Evolutionary conservation across 306 rosid species (phyloP), one percentile per base, ranked within the genome.

Genomic region (Vicia faba): DNA sequence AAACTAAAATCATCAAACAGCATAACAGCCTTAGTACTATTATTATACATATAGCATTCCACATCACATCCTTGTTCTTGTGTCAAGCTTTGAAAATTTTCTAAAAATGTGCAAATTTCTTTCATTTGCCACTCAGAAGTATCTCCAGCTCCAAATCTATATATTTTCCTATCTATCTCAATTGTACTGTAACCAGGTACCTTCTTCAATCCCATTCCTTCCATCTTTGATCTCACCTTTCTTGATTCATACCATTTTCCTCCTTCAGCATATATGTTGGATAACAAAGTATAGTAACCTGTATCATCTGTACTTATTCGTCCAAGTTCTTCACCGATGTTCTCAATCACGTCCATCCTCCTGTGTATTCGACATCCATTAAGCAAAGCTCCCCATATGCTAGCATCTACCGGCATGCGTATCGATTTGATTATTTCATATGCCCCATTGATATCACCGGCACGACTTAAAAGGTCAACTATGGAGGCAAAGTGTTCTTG

Each of bases 281-380:
- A 92, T 69, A 89, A 76, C 75, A 92, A 84, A 54, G 96, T 81
- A 68, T 86, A 89, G 84, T 89, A 87, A 51, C 98, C 98, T 53
- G 89, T 81, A 87, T 89, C 96, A 75, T 81, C 82, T 26, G 93
- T 89, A 12, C 48, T 71, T 56, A 87, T 71, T 45, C 79, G 79
- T 39, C 36, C 16, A 41, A 89, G 78, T 51, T 86, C 95, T 44
- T 44, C 50, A 60, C 77, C 61, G 35, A 92, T 84, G 59, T 57
- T 78, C 55, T 77, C 64, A 61, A 88, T 71, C 75, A 89, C 40
- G 77, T 92, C 96, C 82, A 82, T 61, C 75, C 88, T 76, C 51
- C 73, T 75, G 75, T 92, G 89, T 63, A 92, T 92, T 70, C 93
- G 78, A 74, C 98, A 92, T 0, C 98, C 98, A 35, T 92, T 89